Base-by-base conservation (phyloP, 208 protist species). In the Leishmania gerbilli region DNA sequence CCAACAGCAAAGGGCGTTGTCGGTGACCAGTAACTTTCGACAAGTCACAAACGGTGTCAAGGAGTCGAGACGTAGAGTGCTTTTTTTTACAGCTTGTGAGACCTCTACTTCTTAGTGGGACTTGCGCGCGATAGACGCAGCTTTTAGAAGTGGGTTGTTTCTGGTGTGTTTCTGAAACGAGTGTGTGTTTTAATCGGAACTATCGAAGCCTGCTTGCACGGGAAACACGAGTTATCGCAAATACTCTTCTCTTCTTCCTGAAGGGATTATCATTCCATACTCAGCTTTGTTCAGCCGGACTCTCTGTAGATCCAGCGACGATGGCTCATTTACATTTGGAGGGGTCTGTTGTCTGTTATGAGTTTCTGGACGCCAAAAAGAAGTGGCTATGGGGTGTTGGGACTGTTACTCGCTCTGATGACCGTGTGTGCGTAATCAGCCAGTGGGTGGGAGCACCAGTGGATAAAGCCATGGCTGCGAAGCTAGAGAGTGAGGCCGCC, bases 351-450 rank as follows among this genome's bases (percentile, higher is more conserved):
- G 77, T 85, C 49, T 55, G 71, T 8, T 85, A 80, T 47, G 81
- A 85, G 81, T 85, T 78, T 72, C 64, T 85, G 24, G 81, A 85
- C 55, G 17, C 81, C 6, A 51, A 85, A n/a, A 80, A 60, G 21
- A 81, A 81, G 40, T 85, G 81, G 81, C 68, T 51, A 3, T 85
- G 81, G 81, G 40, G 34, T 40, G 62, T 85, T 40, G 81, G 81
- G 0, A 55, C 40, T 2, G 77, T 85, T 27, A 85, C 64, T 47
- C 60, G 42, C 62, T 40, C 53, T 51, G 81, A 85, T 78, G 71
- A 79, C n/a, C 81, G 65, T 56, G 31, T 85, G 9, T 85, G 81
- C 77, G 47, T 67, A 9, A 9, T 85, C 3, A 74, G n/a, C 34
- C 71, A 85, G 45, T 85, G 81, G 81, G 37, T 55, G n/a, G 53